These are phyloP conservation scores for Tuber indicum DNA, from an alignment of 495 filamentous ascomycete genomes.

Conservation along the genomic window DNA sequence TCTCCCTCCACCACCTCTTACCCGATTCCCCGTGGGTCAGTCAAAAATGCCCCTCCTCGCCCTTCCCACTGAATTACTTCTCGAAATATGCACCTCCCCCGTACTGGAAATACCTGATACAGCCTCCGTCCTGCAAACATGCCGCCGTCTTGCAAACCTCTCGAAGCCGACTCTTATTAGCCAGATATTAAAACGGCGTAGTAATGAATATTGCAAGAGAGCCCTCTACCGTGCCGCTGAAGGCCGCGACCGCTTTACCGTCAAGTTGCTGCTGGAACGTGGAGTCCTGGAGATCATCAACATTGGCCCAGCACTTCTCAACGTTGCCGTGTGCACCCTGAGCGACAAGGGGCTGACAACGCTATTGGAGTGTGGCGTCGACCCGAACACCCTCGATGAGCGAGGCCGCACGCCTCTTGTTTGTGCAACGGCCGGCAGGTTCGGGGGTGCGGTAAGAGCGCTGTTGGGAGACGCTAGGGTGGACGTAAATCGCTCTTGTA, in stretches of 20 bases:
- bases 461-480: background rate
- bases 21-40: background rate
- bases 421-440: background rate
- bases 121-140: background rate
- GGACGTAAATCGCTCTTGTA: background rate
- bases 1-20: background rate
- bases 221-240: background rate
- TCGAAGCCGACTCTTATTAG: background rate
- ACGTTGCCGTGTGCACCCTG: background rate
- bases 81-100: background rate
- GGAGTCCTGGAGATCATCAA: background rate
- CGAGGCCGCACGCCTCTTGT: background rate
- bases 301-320: background rate
- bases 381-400: background rate
- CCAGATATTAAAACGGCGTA: background rate
- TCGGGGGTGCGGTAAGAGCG: background rate
- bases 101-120: background rate
- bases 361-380: background rate
- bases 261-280: background rate
- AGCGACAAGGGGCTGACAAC: background rate
- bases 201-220: background rate
- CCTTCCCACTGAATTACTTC: background rate
- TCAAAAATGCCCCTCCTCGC: background rate
- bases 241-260: background rate
- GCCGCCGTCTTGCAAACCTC: background rate